Percentiles rank a stretch among this genome's conserved stretches.
phyloP scores from a whole-genome alignment of 1,284 basidiomycete species.

The Pseudozyma sp. region DNA sequence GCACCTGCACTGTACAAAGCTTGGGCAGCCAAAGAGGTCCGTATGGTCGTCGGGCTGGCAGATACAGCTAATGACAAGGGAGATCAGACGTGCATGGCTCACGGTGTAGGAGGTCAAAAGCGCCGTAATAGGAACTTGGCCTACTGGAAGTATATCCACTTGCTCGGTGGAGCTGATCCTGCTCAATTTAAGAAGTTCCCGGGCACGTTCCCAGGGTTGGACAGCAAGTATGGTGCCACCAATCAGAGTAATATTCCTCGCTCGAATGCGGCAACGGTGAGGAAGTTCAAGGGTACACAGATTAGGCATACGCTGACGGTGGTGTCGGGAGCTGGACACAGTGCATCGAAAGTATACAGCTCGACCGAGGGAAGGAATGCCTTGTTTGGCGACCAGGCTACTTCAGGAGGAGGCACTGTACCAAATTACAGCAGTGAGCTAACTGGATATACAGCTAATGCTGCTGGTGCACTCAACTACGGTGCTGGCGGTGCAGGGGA shows the following conservation, averaged over 20 bases:
- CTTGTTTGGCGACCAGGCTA: conserved; percentile 48
- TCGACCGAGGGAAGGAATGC: conserved; percentile 56
- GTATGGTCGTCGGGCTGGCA: conserved; percentile 47
- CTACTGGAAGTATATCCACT: conserved; percentile 63
- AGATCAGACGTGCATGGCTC: conserved; percentile 61
- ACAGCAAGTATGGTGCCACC: conserved; percentile 15
- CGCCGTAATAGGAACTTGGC: conserved; percentile 45
- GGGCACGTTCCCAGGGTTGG: conserved; percentile 47
- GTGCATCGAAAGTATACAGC: conserved; percentile 55
- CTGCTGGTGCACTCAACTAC: conserved; percentile 20
- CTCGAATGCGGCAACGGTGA: conserved; percentile 17
- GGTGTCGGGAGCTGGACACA: conserved; percentile 56
- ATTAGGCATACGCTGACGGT: conserved; percentile 56
- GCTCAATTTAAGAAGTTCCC: conserved; percentile 32
- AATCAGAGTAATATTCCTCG: conserved; percentile 23
- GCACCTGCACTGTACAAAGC: conserved; percentile 34
- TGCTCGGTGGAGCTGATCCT: conserved; percentile 26
- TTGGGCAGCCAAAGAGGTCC: conserved; percentile 54
- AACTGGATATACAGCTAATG: conserved; percentile 27
- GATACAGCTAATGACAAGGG: conserved; percentile 41
- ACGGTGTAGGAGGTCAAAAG: conserved; percentile 39
- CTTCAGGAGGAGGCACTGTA: conserved; percentile 10
- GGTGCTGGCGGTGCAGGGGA: conserved; percentile 3
- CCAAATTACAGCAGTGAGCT: conserved; percentile 22
- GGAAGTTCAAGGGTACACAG: conserved; percentile 20